phyloP scores from a whole-genome alignment of 805 yeast species.

The Kodamaea laetipori region DNA sequence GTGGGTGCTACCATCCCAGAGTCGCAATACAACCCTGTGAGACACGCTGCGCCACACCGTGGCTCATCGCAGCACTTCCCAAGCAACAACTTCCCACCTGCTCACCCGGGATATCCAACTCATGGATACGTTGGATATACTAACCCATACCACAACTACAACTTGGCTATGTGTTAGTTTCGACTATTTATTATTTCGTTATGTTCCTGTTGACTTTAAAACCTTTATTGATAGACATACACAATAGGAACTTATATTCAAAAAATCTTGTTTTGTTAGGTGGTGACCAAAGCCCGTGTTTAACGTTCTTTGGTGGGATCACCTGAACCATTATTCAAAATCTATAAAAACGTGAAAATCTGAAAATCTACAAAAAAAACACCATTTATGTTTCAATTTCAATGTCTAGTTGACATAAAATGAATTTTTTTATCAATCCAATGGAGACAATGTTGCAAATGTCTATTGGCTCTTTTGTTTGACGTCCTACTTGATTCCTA shows the following conservation, averaged over 20 bases:
- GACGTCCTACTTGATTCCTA: constrained; percentile 1
- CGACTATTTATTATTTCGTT: constrained; percentile 7
- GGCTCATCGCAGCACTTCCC: constrained; percentile 7
- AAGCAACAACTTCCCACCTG: constrained; percentile 2
- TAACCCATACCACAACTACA: constrained; percentile 40
- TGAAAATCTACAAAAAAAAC: constrained; percentile 5
- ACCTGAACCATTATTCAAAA: too few species aligned
- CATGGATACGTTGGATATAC: constrained; percentile 34
- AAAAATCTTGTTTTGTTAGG: too few species aligned
- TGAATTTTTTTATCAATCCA: neutral
- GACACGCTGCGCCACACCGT: constrained; percentile 8
- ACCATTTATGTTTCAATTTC: constrained; percentile 5
- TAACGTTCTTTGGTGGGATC: too few species aligned
- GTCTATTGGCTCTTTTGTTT: neutral
- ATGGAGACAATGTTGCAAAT: too few species aligned
- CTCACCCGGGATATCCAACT: constrained; percentile 6
- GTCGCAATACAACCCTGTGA: neutral
- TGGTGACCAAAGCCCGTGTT: too few species aligned
- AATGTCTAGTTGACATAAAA: too few species aligned
- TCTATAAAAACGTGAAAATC: constrained; percentile 2
- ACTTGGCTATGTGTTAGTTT: constrained; percentile 27
- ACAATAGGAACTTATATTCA: neutral
- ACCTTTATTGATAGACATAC: constrained; percentile 4
- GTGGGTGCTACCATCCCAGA: constrained; percentile 18
- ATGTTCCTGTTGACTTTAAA: constrained; percentile 1